Evolutionary conservation across 1,139 yeast genomes (phyloP), one percentile per base, ranked within the genome.

Genomic region (Yamadazyma pseudoaaseri): DNA sequence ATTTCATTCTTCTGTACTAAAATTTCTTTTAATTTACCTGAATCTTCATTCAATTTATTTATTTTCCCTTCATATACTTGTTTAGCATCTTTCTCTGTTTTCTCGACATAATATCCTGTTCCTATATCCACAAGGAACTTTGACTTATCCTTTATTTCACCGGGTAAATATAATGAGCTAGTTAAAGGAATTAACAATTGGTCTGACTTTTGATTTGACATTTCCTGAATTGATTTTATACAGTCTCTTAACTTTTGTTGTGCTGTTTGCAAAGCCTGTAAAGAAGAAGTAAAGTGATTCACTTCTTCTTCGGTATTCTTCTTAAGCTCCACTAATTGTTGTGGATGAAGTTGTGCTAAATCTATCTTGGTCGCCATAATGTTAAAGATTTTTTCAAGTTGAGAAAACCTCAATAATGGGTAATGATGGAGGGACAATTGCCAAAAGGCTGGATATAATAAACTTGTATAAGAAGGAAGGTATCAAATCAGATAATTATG

Each of bases 51-150:
- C 49, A 94, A 65, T 45, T 89, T 90, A 17, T 66, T 67, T 34
- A 89, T 77, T 62, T 94, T 87, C 37, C 70, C 70, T 39, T 81
- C 76, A 57, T 87, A 92, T 49, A 89, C 95, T 36, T 61, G 61
- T 45, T 76, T 67, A 3, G 97, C 86, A 30, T 86, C 90, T 5
- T 62, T 65, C 0, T 79, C 75, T 38, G 61, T 61, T 61, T 92
- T 94, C 49, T 87, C 96, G 20, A 89, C 94, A 54, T 76, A 92
- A 58, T 92, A 92, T 2, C 97, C 97, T 0, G 98, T 92, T 21
- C 99, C 99, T 27, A 92, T 82, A 54, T 92, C 99, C 12, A 94
- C 96, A 60, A 92, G 70, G 49, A 83, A 92, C 38, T 73, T 79
- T 42, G 81, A 75, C 29, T 74, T 74, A 42, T 81, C 76, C 31